Conservation (phyloP, 768 basidiomycete genomes). For the Dioszegia crocea region DNA sequence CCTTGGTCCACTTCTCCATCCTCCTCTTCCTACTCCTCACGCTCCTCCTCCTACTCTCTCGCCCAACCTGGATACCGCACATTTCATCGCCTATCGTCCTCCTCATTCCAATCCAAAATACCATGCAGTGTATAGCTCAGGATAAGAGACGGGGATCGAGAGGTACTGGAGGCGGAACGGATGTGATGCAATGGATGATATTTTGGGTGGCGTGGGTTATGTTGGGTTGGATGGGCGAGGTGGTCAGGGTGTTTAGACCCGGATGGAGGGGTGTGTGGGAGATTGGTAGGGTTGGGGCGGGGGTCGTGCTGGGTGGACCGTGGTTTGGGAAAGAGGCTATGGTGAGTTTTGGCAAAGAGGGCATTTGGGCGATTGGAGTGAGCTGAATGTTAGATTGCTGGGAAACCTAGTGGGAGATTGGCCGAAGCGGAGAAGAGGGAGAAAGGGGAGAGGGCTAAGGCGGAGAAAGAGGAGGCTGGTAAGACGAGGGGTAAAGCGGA, state of each 20-base stretch:
- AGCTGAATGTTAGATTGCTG: background rate
- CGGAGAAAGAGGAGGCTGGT: slow-evolving; percentile 5
- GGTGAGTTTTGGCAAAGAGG: slow-evolving; percentile 16
- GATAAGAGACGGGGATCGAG: background rate
- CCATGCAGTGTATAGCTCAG: slow-evolving; percentile 6
- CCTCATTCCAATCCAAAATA: slow-evolving; percentile 32
- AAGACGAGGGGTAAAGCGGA: slow-evolving; percentile 3
- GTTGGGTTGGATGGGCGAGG: slow-evolving; percentile 16
- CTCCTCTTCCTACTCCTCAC: slow-evolving; percentile 68
- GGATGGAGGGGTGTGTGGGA: slow-evolving; percentile 20
- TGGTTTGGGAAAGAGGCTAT: slow-evolving; percentile 35
- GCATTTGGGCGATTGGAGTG: background rate
- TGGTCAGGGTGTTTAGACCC: slow-evolving; percentile 24
- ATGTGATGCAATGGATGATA: slow-evolving; percentile 25
- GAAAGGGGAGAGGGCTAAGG: slow-evolving; percentile 1
- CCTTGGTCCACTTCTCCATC: slow-evolving; percentile 57
- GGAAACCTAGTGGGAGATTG: slow-evolving; percentile 4
- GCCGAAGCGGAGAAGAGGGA: slow-evolving; percentile 18
- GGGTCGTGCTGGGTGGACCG: slow-evolving; percentile 27
- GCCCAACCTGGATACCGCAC: slow-evolving; percentile 24
- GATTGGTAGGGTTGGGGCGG: slow-evolving; percentile 18
- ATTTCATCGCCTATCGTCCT: slow-evolving; percentile 25
- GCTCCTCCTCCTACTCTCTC: slow-evolving; percentile 49
- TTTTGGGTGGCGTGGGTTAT: slow-evolving; percentile 27
- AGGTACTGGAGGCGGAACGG: slow-evolving; percentile 7